These are phyloP conservation scores for Fusarium miscanthi DNA, from an alignment of 2,329 filamentous ascomycete species.

Conservation along the genomic window DNA sequence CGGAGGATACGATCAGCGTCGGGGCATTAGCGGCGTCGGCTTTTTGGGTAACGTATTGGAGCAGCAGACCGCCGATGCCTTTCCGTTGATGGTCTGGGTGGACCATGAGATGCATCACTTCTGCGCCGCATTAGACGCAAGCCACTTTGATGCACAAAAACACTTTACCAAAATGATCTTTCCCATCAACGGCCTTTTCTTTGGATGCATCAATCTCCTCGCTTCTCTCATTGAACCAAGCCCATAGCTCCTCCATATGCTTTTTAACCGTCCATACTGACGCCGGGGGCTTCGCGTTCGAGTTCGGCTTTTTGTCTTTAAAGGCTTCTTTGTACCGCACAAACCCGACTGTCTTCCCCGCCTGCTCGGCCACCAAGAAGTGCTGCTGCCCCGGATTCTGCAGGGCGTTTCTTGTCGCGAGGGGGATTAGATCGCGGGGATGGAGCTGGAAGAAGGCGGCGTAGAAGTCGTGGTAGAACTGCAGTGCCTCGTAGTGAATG, in stretches of 20 bases:
- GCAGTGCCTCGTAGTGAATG: constrained; percentile 35
- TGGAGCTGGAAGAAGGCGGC: constrained; percentile 35
- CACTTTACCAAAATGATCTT: constrained; percentile 30
- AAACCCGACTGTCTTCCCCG: constrained; percentile 31
- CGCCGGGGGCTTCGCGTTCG: constrained; percentile 3
- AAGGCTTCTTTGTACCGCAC: constrained; percentile 26
- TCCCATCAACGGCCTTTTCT: constrained; percentile 28
- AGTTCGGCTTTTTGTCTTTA: constrained; percentile 5
- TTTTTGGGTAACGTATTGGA: constrained; percentile 23
- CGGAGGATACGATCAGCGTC: constrained; percentile 31
- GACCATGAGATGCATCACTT: constrained; percentile 42
- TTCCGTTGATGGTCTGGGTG: constrained; percentile 37
- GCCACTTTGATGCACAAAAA: neutral
- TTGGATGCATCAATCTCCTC: constrained; percentile 32
- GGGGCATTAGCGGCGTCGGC: constrained; percentile 27
- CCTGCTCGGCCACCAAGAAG: constrained; percentile 36
- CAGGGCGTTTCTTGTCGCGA: constrained; percentile 26
- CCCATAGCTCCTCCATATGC: constrained; percentile 37
- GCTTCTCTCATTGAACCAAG: constrained; percentile 26
- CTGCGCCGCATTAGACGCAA: constrained; percentile 13
- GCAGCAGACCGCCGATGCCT: constrained; percentile 34
- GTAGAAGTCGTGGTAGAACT: constrained; percentile 39
- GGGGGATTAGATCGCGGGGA: constrained; percentile 29
- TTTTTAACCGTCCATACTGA: constrained; percentile 27
- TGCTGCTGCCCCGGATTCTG: constrained; percentile 16